Base-by-base conservation (phyloP, 495 filamentous ascomycete genomes). In the Hypoxylon crocopeplum region DNA sequence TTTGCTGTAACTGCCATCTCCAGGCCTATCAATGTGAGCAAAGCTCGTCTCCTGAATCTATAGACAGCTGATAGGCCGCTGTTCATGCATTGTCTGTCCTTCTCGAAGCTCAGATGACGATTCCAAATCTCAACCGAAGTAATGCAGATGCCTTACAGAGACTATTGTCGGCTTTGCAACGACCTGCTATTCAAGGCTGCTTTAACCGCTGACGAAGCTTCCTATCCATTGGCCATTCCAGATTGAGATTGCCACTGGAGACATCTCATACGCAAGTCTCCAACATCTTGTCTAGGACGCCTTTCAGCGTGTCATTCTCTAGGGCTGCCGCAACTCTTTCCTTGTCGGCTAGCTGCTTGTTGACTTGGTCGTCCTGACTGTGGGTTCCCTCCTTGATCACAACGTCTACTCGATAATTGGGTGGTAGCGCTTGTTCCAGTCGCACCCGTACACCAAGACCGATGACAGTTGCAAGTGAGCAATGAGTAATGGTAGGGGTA, bases 401-500 rank as follows among this genome's bases (percentile, higher is more conserved):
- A 16, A 97, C 91, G 74, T 98, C 92, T 7, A 98, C 81, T 15
- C 94, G 84, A 70, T 93, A 98, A 48, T 92, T 86, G n/a, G 94
- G 89, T 1, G 94, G 95, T 36, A 98, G 80, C 7, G 88, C 86
- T 70, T 96, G 89, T 69, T 97, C 92, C 20, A 98, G 80, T 24
- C 95, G 82, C 39, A 96, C 93, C 13, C 94, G 83, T 11, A 98
- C 91, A 12, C 94, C 93, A 5, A 98, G 82, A 2, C 95, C 94
- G 72, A 98, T 98, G 45, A 98, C 92, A 0, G 95, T 98, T 7
- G 94, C 95, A 11, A 98, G 82, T 29, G 90, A 93, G 77, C 94
- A 98, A 67, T 98, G 95, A 15, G 92, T 96, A 67, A 98, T 91
- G 13, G 95, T 98, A n/a, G 94, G 94, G 2, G 94, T 98, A 46